Percentiles rank a stretch among this genome's conserved stretches.
Conservation (phyloP, 257 asterid species). For the Jasminum sambac region DNA sequence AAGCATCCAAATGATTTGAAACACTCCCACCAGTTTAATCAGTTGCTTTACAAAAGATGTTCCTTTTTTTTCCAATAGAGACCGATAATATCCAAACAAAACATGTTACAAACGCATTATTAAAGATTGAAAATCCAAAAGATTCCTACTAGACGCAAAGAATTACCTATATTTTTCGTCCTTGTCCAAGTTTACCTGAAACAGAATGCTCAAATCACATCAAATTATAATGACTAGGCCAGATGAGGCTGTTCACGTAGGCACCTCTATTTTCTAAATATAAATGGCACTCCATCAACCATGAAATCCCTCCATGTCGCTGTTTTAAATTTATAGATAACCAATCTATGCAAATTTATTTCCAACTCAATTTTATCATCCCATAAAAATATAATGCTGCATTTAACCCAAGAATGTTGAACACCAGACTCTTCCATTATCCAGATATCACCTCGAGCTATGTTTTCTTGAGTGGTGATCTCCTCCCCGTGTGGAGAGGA, state of each 20-base stretch:
- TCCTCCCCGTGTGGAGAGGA: too few species aligned
- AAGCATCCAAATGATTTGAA: too few species aligned
- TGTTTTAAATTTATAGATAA: slow-evolving; percentile 15
- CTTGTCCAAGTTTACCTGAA: too few species aligned
- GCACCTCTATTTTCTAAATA: slow-evolving; percentile 23
- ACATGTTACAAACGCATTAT: too few species aligned
- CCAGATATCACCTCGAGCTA: slow-evolving; percentile 32
- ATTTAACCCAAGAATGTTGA: slow-evolving; percentile 38
- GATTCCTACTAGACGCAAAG: too few species aligned
- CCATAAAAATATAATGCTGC: slow-evolving; percentile 15
- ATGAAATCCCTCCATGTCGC: slow-evolving; percentile 22
- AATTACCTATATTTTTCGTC: too few species aligned
- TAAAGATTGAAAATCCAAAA: too few species aligned
- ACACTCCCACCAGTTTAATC: too few species aligned
- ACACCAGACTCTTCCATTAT: slow-evolving; percentile 43
- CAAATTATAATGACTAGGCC: slow-evolving; percentile 8
- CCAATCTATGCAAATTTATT: slow-evolving; percentile 26
- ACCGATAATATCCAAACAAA: too few species aligned
- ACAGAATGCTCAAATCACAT: too few species aligned
- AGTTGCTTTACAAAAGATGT: too few species aligned
- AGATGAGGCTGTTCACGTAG: slow-evolving; percentile 38
- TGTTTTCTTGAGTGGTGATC: neutral
- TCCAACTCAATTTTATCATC: slow-evolving; percentile 32
- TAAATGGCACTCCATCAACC: slow-evolving; percentile 26
- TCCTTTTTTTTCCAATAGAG: too few species aligned